These are phyloP conservation scores for Cokeromyces recurvatus DNA, from an alignment of 371 early-diverging fungal genomes.

Conservation along the genomic window DNA sequence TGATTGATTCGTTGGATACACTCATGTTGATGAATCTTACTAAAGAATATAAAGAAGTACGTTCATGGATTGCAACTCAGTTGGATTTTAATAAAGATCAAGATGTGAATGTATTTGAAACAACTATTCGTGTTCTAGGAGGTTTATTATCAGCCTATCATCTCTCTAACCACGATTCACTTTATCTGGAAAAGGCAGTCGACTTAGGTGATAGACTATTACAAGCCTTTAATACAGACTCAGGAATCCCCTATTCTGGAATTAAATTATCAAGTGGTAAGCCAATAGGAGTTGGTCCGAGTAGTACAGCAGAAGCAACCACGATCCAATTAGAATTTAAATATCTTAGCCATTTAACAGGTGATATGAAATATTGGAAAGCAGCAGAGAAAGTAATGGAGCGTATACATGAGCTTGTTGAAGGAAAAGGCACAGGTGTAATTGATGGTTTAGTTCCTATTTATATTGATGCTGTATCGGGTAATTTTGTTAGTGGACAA, in stretches of 20 bases:
- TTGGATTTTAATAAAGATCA: slow-evolving; percentile 66
- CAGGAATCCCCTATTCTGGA: slow-evolving; percentile 76
- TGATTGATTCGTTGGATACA: slow-evolving; percentile 86
- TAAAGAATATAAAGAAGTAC: slow-evolving; percentile 67
- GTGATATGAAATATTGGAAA: slow-evolving; percentile 65
- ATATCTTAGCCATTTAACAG: slow-evolving; percentile 72
- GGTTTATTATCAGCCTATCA: slow-evolving; percentile 83
- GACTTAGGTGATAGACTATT: slow-evolving; percentile 77
- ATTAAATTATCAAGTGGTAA: slow-evolving; percentile 54
- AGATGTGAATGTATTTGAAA: slow-evolving; percentile 88
- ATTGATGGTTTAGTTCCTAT: slow-evolving; percentile 80
- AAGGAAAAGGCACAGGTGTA: slow-evolving; percentile 17
- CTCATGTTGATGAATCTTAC: slow-evolving; percentile 75
- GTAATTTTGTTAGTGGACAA: slow-evolving; percentile 46
- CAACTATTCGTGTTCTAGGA: slow-evolving; percentile 89
- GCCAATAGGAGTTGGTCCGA: slow-evolving; percentile 33
- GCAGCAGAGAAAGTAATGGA: slow-evolving; percentile 67
- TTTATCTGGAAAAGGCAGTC: slow-evolving; percentile 68
- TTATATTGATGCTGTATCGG: slow-evolving; percentile 48
- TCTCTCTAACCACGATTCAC: slow-evolving; percentile 58
- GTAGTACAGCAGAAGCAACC: slow-evolving; percentile 82
- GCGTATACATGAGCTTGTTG: slow-evolving; percentile 42
- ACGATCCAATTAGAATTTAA: slow-evolving; percentile 90
- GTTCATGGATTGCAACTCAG: slow-evolving; percentile 55
- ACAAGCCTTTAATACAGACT: slow-evolving; percentile 69